Evolutionary conservation across 2,329 filamentous ascomycete genomes (phyloP), one percentile per base, ranked within the genome.

Genomic region (Fusarium secorum): DNA sequence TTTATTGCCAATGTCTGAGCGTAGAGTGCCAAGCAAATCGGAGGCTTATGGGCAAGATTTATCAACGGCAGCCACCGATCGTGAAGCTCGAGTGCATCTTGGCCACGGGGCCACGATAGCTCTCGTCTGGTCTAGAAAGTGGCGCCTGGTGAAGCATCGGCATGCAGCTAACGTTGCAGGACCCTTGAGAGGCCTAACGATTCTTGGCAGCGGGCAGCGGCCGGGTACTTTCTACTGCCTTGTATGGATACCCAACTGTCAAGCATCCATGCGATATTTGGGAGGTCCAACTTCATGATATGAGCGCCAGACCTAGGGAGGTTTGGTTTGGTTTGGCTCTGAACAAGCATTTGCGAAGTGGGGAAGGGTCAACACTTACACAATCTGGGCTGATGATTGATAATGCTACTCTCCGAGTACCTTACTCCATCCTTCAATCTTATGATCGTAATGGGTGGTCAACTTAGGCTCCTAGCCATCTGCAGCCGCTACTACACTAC

Each of bases 351-450:
- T 65, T 57, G 28, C 33, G 45, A 54, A 54, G 68, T 64, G 69
- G 58, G 30, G 56, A 41, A 28, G 45, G 20, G 51, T 42, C 36
- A 22, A 48, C 26, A 54, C 56, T 66, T 54, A 33, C 49, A 48
- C 66, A 58, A 67, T 72, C 57, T 70, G 70, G 66, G 54, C 69
- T 70, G 69, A 72, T 72, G 53, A n/a, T 63, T 63, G 39, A 58
- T 38, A 48, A 51, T 56, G 30, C 30, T 48, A 32, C 41, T 63
- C 38, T 53, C 20, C 17, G 15, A 36, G 33, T 62, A 46, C 48
- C 59, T 26, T 24, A 26, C 35, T 41, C 22, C 20, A 14, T 35
- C 35, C 46, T 64, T 22, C 36, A 46, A 57, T 49, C 48, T 59
- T 48, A 55, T 66, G 62, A 67, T 33, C 45, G 22, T 22, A 59